phyloP scores from a whole-genome alignment of 768 basidiomycete species.

The Goffeauzyma gilvescens region DNA sequence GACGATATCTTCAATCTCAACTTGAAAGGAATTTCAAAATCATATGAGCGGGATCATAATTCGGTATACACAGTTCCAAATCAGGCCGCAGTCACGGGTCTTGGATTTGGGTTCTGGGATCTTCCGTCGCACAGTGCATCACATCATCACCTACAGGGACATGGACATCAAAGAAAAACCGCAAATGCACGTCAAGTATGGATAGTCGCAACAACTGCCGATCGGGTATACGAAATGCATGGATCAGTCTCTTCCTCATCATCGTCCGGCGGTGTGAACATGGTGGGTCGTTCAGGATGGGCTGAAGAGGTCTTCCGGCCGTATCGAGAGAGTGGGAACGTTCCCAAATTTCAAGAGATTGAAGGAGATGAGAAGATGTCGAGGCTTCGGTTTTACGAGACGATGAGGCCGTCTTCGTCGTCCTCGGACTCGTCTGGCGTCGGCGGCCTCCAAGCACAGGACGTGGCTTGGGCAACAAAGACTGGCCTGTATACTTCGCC shows the following conservation, averaged over 20 bases:
- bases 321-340: conserved; percentile 44
- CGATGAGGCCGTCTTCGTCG: too few relatives aligned
- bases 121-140: conserved; percentile 21
- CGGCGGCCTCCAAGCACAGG: too few relatives aligned
- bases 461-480: background rate
- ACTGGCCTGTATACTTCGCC: background rate
- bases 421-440: too few relatives aligned
- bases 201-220: conserved; percentile 64
- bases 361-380: conserved; percentile 59
- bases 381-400: too few relatives aligned
- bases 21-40: conserved; percentile 35
- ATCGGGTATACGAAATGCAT: conserved; percentile 71
- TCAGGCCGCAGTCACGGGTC: conserved; percentile 60
- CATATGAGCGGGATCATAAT: conserved; percentile 31
- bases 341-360: conserved; percentile 63
- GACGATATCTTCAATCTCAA: conserved; percentile 72
- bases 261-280: conserved; percentile 42
- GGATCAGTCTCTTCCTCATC: conserved; percentile 17
- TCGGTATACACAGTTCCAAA: conserved; percentile 44
- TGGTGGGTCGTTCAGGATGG: conserved; percentile 52
- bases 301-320: conserved; percentile 55
- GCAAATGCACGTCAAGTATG: conserved; percentile 36
- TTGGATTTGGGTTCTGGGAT: conserved; percentile 53
- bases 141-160: too few relatives aligned
- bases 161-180: too few relatives aligned